Evolutionary conservation across 352 stramenopile genomes (phyloP).

Genomic region (Globisporangium cederbergense): DNA sequence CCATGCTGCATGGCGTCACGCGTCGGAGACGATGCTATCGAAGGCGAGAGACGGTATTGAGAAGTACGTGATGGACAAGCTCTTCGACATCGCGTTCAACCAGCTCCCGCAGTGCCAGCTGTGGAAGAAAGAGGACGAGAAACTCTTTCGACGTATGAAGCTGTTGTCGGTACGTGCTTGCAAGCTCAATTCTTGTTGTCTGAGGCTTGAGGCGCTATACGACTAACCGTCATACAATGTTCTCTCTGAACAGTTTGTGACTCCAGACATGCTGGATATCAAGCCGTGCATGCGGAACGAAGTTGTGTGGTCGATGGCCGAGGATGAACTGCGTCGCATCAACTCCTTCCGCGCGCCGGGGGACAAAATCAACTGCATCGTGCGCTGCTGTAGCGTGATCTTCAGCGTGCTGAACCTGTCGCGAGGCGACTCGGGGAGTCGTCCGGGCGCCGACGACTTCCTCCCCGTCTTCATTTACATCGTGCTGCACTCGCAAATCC

Average conservation of each 20-base stretch:
- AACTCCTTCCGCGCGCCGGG: slow-evolving; percentile 79
- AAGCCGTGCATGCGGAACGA: slow-evolving; percentile 89
- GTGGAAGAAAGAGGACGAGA: slow-evolving; percentile 75
- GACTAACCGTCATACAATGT: background rate
- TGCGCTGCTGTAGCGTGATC: slow-evolving; percentile 86
- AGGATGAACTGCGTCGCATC: slow-evolving; percentile 88
- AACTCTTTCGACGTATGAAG: slow-evolving; percentile 75
- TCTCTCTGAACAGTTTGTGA: slow-evolving; percentile 51
- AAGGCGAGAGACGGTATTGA: slow-evolving; percentile 84
- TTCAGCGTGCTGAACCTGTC: slow-evolving; percentile 87
- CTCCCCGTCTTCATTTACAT: slow-evolving; percentile 93
- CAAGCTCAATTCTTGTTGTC: background rate
- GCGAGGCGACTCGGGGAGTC: slow-evolving; percentile 56
- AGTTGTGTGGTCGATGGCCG: slow-evolving; percentile 85
- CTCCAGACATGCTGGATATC: slow-evolving; percentile 88
- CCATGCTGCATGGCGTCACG: slow-evolving; percentile 66
- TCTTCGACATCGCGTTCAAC: slow-evolving; percentile 78
- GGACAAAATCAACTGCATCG: slow-evolving; percentile 91
- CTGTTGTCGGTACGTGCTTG: slow-evolving; percentile 55
- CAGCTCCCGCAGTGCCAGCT: slow-evolving; percentile 55
- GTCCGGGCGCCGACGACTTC: slow-evolving; percentile 87
- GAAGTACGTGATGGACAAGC: slow-evolving; percentile 91
- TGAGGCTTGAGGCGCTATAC: background rate
- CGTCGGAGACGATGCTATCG: slow-evolving; percentile 49
- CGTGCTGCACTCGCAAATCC: slow-evolving; percentile 87